A percentile compares a stretch with the other conserved stretches of the same genome.
These are phyloP conservation scores for Arthroderma uncinatum DNA, from an alignment of 2,329 filamentous ascomycete species.

Conservation along the genomic window DNA sequence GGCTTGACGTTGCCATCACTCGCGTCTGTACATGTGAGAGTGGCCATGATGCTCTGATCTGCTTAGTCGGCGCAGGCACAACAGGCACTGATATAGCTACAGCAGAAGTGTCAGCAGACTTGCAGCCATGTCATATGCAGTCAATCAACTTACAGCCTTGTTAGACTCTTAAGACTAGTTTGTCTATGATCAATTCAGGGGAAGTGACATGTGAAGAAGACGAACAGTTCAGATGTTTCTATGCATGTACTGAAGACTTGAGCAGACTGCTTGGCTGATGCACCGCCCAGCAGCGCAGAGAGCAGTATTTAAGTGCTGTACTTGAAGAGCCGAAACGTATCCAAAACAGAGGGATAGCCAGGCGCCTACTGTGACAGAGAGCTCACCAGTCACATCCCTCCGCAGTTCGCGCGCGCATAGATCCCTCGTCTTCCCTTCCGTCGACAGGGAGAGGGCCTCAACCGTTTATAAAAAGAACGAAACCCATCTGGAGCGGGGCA, in stretches of 20 bases:
- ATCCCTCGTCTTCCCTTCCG: background rate
- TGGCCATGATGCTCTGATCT: slow-evolving; percentile 8
- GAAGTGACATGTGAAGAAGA: background rate
- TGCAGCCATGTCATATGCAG: background rate
- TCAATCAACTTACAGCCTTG: background rate
- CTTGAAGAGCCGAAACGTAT: background rate
- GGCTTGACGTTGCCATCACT: slow-evolving; percentile 6
- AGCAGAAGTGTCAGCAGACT: background rate
- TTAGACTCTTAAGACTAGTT: background rate
- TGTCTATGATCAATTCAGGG: background rate
- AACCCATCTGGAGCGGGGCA: no score
- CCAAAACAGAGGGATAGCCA: background rate
- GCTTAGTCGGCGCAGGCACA: no score
- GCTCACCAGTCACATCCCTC: background rate
- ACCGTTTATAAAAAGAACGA: no score
- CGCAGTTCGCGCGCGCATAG: background rate
- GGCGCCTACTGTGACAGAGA: background rate
- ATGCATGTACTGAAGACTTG: no score
- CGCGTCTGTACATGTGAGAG: slow-evolving; percentile 14
- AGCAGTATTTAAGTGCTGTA: no score
- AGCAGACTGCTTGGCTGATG: no score
- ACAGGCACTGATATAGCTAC: no score
- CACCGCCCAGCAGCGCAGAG: no score
- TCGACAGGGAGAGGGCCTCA: background rate
- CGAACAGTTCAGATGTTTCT: no score